These are phyloP conservation scores for Aquilaria yunnanensis DNA, from an alignment of 345 rosid genomes.

Conservation along the genomic window DNA sequence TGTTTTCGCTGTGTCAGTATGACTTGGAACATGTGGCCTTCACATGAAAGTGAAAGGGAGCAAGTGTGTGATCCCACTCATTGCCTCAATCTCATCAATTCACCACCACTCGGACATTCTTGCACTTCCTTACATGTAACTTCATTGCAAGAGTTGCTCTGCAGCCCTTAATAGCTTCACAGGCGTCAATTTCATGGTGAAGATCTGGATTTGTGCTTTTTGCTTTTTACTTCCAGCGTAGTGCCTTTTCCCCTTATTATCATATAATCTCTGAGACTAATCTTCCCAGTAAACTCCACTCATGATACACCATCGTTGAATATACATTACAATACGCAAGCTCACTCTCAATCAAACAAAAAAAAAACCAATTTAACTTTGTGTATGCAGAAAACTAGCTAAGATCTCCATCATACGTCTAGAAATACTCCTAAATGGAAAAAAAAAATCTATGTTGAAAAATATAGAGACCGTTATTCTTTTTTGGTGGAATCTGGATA, in stretches of 20 bases:
- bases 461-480: too few relatives aligned
- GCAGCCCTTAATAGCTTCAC: slow-evolving; percentile 62
- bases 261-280: slow-evolving; percentile 75
- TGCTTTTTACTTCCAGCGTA: slow-evolving; percentile 68
- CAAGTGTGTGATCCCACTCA: slow-evolving; percentile 97
- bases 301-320: slow-evolving; percentile 76
- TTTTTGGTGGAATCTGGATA: too few relatives aligned
- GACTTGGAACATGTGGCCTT: slow-evolving; percentile 97
- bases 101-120: slow-evolving; percentile 70
- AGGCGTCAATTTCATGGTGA: slow-evolving; percentile 74
- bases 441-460: too few relatives aligned
- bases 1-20: slow-evolving; percentile 14
- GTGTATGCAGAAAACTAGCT: too few relatives aligned
- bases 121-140: slow-evolving; percentile 76
- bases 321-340: slow-evolving; percentile 33
- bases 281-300: slow-evolving; percentile 84
- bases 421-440: too few relatives aligned
- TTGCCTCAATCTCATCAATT: slow-evolving; percentile 84
- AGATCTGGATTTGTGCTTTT: slow-evolving; percentile 93
- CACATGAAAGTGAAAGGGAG: slow-evolving; percentile 96
- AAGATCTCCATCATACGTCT: too few relatives aligned
- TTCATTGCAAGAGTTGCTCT: slow-evolving; percentile 73
- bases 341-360: too few relatives aligned
- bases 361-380: too few relatives aligned
- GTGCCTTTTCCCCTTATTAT: slow-evolving; percentile 74